A percentile compares a stretch with the other conserved stretches of the same genome.
phyloP scores from a whole-genome alignment of 768 basidiomycete genomes.

The Tephrocybe sp. region DNA sequence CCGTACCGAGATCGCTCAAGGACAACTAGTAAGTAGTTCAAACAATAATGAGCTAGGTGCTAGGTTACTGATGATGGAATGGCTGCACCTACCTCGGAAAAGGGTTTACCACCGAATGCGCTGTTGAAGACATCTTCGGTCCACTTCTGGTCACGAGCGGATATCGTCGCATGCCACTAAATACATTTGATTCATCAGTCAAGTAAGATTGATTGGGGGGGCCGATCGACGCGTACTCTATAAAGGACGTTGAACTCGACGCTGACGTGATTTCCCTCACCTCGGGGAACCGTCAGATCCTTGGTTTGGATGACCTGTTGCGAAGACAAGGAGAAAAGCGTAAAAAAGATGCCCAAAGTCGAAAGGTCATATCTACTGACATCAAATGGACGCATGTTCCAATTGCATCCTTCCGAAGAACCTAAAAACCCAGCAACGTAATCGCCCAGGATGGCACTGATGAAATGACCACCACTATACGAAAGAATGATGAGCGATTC shows the following conservation, averaged over 20 bases:
- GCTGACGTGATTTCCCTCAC: constrained; percentile 63
- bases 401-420: constrained; percentile 48
- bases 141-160: constrained; percentile 51
- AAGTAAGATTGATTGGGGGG: not conserved
- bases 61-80: not conserved
- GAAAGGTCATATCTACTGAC: no score
- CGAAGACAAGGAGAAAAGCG: not conserved
- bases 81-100: constrained; percentile 25
- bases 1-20: constrained; percentile 21
- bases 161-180: constrained; percentile 60
- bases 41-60: not conserved
- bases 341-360: not conserved
- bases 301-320: constrained; percentile 34
- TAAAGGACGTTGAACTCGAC: constrained; percentile 63
- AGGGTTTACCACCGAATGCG: constrained; percentile 37
- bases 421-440: constrained; percentile 62
- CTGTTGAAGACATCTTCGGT: constrained; percentile 45
- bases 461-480: constrained; percentile 50
- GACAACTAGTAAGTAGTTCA: constrained; percentile 12
- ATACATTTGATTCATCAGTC: not conserved
- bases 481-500: not conserved
- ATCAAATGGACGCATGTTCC: constrained; percentile 54
- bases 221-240: constrained; percentile 27
- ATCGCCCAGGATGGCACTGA: constrained; percentile 52
- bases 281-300: constrained; percentile 39